Conservation (phyloP, 257 asterid genomes). For the Mentha longifolia region DNA sequence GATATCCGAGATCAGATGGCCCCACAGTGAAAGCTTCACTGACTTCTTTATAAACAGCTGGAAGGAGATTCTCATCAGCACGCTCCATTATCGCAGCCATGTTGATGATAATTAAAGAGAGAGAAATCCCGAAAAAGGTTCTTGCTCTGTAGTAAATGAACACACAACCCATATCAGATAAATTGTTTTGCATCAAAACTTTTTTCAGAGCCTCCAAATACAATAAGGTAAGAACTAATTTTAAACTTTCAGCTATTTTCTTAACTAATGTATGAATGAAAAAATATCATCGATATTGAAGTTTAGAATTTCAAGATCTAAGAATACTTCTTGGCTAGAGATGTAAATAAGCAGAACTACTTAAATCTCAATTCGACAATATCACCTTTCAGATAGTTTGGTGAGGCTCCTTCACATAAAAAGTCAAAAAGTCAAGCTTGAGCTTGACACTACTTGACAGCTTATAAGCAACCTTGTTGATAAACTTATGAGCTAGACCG, state of each 20-base stretch:
- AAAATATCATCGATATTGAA: neutral
- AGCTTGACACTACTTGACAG: neutral
- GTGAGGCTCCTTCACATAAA: neutral
- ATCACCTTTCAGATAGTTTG: neutral
- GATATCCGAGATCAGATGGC: conserved; percentile 97
- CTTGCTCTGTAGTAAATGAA: conserved; percentile 53
- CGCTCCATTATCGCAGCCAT: conserved; percentile 99
- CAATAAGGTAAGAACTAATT: conserved; percentile 1
- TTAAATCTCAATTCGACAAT: neutral
- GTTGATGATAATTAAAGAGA: conserved; percentile 85
- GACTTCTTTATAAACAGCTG: conserved; percentile 98
- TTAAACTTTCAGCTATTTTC: neutral
- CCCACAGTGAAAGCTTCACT: conserved; percentile 93
- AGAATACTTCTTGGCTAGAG: neutral
- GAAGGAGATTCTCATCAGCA: conserved; percentile 99
- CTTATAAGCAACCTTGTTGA: neutral
- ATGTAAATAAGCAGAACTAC: neutral
- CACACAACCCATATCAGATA: conserved; percentile 19
- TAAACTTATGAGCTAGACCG: neutral
- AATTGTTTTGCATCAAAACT: neutral
- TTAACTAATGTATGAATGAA: neutral
- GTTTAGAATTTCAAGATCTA: conserved; percentile 1
- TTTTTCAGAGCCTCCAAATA: conserved; percentile 25
- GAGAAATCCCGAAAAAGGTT: conserved; percentile 75
- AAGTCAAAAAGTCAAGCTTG: neutral